Evolutionary conservation across 371 early-diverging fungal species (phyloP).

Genomic region (Conidiobolus incongruus): DNA sequence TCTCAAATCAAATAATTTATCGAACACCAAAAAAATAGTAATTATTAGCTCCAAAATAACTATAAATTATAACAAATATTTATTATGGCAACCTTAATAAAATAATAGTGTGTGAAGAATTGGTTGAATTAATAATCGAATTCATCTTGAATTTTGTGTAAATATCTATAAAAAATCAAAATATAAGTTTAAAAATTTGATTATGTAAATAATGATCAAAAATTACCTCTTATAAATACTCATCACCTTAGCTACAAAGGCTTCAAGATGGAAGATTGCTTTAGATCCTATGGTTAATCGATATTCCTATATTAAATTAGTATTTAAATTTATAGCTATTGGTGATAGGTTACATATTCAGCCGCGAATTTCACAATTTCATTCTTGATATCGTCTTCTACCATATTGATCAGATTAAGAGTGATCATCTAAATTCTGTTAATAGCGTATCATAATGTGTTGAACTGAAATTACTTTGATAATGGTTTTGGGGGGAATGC

Average conservation of each 20-base stretch:
- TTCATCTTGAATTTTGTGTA: no score
- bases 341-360: constrained; percentile 27
- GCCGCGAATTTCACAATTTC: constrained; percentile 55
- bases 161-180: no score
- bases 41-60: no score
- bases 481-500: constrained; percentile 68
- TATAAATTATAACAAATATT: no score
- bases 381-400: constrained; percentile 32
- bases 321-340: neutral
- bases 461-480: constrained; percentile 25
- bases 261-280: constrained; percentile 94
- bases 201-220: neutral
- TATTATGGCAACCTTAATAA: no score
- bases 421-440: constrained; percentile 27
- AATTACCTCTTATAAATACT: constrained; percentile 4
- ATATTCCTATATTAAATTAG: constrained; percentile 36
- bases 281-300: constrained; percentile 73
- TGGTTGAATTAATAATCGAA: no score
- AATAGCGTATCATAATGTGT: constrained; percentile 5
- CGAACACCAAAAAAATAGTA: no score
- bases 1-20: no score
- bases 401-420: constrained; percentile 32
- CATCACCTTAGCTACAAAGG: constrained; percentile 85
- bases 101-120: no score
- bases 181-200: no score